Conservation (phyloP, 2,329 filamentous ascomycete species). For the Fusarium paranaense region DNA sequence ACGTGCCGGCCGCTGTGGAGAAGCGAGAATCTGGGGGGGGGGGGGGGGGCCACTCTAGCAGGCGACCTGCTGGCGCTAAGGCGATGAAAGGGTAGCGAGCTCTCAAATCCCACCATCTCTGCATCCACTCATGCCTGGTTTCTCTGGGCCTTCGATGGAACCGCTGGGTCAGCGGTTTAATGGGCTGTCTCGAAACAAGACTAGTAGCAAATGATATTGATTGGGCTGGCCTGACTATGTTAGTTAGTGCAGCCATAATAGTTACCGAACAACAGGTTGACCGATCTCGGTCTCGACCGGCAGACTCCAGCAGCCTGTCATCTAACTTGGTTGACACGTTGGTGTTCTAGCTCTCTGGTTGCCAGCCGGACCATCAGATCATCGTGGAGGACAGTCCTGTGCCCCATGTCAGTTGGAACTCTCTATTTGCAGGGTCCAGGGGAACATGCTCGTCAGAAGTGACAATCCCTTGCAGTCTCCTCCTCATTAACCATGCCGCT, state of each 20-base stretch:
- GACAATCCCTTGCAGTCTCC: conserved; percentile 1
- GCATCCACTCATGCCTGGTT: conserved; percentile 12
- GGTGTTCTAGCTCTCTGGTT: not conserved
- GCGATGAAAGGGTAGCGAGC: not conserved
- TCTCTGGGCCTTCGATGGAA: not conserved
- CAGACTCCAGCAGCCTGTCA: conserved; percentile 8
- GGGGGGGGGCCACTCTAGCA: conserved; percentile 32
- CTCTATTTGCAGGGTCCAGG: conserved; percentile 7
- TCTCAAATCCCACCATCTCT: conserved; percentile 18
- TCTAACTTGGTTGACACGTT: not conserved
- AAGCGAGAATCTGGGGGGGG: conserved; percentile 27
- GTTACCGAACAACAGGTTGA: not conserved
- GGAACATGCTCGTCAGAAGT: conserved; percentile 6
- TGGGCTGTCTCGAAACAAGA: not conserved
- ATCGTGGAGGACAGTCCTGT: not conserved
- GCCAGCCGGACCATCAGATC: conserved; percentile 2
- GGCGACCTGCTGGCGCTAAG: conserved; percentile 31
- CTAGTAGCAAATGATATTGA: conserved; percentile 5
- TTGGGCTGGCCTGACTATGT: conserved; percentile 1
- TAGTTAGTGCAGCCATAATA: conserved; percentile 5
- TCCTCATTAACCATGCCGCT: conserved; percentile 7
- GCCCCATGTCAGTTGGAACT: conserved; percentile 5
- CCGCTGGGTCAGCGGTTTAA: conserved; percentile 1
- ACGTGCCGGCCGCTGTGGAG: conserved; percentile 43
- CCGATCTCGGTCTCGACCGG: not conserved